These are phyloP conservation scores for Excoecaria agallocha DNA, from an alignment of 345 rosid genomes.

Conservation along the genomic window DNA sequence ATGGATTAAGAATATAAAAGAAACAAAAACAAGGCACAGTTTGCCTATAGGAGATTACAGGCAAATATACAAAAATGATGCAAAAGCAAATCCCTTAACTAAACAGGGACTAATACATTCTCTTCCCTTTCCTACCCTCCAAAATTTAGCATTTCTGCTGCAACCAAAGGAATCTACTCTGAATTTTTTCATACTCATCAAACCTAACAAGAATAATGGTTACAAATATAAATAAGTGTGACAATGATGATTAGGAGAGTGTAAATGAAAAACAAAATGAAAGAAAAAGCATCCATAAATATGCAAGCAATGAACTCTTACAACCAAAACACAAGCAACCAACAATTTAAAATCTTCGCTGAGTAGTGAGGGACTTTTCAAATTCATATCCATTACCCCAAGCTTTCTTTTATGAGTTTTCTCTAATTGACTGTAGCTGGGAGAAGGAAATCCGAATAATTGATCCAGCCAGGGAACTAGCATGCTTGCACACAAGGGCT, in stretches of 20 bases:
- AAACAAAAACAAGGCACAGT: neutral
- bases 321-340: conserved; percentile 18
- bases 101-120: neutral
- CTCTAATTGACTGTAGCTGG: conserved; percentile 67
- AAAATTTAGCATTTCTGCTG: too few relatives aligned
- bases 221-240: conserved; percentile 12
- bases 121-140: conserved; percentile 21
- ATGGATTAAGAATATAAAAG: conserved; percentile 13
- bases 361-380: conserved; percentile 11
- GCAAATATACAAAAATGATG: conserved; percentile 15
- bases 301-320: conserved; percentile 21
- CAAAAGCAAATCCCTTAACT: conserved; percentile 19
- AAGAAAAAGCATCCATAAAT: conserved; percentile 24
- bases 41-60: conserved; percentile 23
- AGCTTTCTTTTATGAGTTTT: conserved; percentile 8
- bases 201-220: conserved; percentile 13
- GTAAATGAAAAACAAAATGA: neutral
- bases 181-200: neutral
- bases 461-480: conserved; percentile 74
- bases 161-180: conserved; percentile 19
- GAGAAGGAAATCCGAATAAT: conserved; percentile 92
- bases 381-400: conserved; percentile 5
- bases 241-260: neutral
- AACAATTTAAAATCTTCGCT: conserved; percentile 25
- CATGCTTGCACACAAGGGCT: conserved; percentile 92